Base-by-base conservation (phyloP, 305 asterid species). In the Plantago coronopus region DNA sequence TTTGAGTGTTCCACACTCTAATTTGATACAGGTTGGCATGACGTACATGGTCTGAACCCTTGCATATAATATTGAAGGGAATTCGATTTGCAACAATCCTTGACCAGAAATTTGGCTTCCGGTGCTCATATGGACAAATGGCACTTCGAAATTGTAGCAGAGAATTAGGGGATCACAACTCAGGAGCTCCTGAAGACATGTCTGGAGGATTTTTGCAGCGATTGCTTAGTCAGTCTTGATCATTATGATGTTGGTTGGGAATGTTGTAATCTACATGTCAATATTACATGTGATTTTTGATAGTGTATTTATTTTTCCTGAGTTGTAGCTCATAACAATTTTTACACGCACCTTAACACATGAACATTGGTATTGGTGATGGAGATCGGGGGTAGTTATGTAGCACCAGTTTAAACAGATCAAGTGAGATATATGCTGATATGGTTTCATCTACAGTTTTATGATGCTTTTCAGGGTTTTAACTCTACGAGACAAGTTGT, bases 21-120 rank as follows among this genome's bases (percentile, higher is more conserved):
- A 90, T 68, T 68, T 90, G 75, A 73, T 94, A 76, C 99, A 90
- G 75, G 97, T 90, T 49, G 97, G 96, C 64, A 94, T 94, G 97
- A 88, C 95, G 22, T 94, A 94, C 78, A 90, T 90, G 99, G 99
- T 94, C 57, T 91, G 81, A 88, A 63, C 43, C 9, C 42, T 59
- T 38, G 68, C 20, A 46, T 56, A 40, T 31, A 23, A 53, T 48
- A 54, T 17, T 70, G 66, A 50, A 29, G 34, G 64, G 23, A 45
- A 48, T 54, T 23, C 62, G 20, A 15, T 46, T 27, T 53, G 17
- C 47, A 19, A 29, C 53, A 20, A 62, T 34, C 48, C 10, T 23
- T 50, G 60, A 53, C 64, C 31, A 48, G 38, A 49, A 61, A 48
- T 49, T 59, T 66, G 42, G 61, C 63, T 61, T 50, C 48, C 64